Conservation (phyloP, 2,329 filamentous ascomycete species). For the Didymella pinodella region DNA sequence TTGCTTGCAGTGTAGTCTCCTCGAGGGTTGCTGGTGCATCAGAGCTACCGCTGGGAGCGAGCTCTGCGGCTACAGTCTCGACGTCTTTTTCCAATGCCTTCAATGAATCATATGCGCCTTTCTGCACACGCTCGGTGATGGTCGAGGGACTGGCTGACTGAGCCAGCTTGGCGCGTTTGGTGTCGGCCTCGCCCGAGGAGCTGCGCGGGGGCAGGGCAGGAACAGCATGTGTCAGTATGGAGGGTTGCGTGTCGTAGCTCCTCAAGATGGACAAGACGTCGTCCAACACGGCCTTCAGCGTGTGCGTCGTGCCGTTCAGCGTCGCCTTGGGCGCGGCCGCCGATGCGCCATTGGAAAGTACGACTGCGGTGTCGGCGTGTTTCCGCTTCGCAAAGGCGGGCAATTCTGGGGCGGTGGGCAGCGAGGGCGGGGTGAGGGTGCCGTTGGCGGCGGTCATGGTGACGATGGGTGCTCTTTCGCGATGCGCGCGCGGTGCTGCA, state of each 20-base stretch:
- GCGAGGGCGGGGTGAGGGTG: conserved; percentile 45
- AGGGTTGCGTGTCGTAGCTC: conserved; percentile 56
- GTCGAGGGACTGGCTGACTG: conserved; percentile 39
- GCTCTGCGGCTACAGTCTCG: conserved; percentile 49
- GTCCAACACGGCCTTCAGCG: conserved; percentile 44
- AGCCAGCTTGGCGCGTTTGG: conserved; percentile 57
- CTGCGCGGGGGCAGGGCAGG: conserved; percentile 38
- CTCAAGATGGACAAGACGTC: conserved; percentile 55
- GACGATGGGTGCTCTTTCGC: conserved; percentile 38
- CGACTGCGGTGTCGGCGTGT: conserved; percentile 49
- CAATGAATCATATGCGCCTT: conserved; percentile 52
- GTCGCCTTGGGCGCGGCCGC: conserved; percentile 27
- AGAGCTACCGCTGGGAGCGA: conserved; percentile 46
- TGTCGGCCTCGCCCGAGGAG: conserved; percentile 51
- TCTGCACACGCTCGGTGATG: conserved; percentile 51
- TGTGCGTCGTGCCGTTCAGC: conserved; percentile 32
- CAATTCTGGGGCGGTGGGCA: conserved; percentile 36
- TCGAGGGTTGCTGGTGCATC: conserved; percentile 44
- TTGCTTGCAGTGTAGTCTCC: conserved; percentile 43
- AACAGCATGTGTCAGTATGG: conserved; percentile 54
- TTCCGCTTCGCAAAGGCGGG: conserved; percentile 55
- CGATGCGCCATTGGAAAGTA: conserved; percentile 42
- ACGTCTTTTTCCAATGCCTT: conserved; percentile 55
- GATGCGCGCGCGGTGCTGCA: conserved; percentile 46
- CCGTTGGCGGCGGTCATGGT: conserved; percentile 49